Evolutionary conservation across 441 rosid species (phyloP).

Genomic region (Sinapis alba): DNA sequence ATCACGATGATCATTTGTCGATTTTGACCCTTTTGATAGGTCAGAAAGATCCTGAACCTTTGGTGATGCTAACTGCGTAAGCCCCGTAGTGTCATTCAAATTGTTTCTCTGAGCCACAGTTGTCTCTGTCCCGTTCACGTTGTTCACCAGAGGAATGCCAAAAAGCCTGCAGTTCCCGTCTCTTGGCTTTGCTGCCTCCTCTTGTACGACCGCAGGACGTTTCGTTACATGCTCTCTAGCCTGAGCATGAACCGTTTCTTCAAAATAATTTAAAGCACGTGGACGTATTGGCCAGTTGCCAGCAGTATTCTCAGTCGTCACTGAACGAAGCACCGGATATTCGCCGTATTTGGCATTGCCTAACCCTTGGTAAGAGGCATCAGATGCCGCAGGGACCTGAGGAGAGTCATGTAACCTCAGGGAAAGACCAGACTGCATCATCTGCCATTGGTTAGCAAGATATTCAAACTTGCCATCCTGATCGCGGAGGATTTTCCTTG

Average conservation of each 20-base stretch:
- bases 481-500: slow-evolving; percentile 50
- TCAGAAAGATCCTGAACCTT: slow-evolving; percentile 50
- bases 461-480: slow-evolving; percentile 61
- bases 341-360: slow-evolving; percentile 58
- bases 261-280: slow-evolving; percentile 47
- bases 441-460: slow-evolving; percentile 55
- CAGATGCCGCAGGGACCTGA: slow-evolving; percentile 49
- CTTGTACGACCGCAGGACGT: slow-evolving; percentile 38
- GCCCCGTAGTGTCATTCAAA: slow-evolving; percentile 33
- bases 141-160: slow-evolving; percentile 75
- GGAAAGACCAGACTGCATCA: slow-evolving; percentile 64
- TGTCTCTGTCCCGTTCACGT: slow-evolving; percentile 49
- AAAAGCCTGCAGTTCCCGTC: slow-evolving; percentile 83
- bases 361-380: slow-evolving; percentile 45
- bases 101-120: slow-evolving; percentile 35
- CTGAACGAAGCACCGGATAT: slow-evolving; percentile 54
- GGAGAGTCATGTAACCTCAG: slow-evolving; percentile 57
- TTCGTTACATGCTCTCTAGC: slow-evolving; percentile 49
- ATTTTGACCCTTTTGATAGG: slow-evolving; percentile 54
- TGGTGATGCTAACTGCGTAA: slow-evolving; percentile 34
- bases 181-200: slow-evolving; percentile 51
- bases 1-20: slow-evolving; percentile 51
- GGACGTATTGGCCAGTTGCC: slow-evolving; percentile 77
- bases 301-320: slow-evolving; percentile 53
- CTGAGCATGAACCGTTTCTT: slow-evolving; percentile 48